Base-by-base conservation (phyloP, 345 rosid species). In the Aethionema arabicum region DNA sequence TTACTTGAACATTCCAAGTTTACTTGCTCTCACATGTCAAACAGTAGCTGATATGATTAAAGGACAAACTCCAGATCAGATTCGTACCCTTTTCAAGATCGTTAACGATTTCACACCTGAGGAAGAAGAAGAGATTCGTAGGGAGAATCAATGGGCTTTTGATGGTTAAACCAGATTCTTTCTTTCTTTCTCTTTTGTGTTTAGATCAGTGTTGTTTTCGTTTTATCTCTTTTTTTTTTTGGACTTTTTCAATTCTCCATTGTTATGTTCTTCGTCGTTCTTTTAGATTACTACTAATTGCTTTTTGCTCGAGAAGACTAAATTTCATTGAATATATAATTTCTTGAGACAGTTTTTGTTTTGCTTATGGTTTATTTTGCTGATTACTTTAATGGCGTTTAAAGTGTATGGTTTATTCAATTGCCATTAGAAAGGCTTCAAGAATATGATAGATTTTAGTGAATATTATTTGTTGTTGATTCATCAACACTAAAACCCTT, bases 71-170 rank as follows among this genome's bases (percentile, higher is more conserved):
- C 84, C 95, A 0, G 85, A 77, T 53, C 85, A 85, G 79, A 85
- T 85, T 36, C 74, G 87, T 43, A 61, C 50, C 60, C 74, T 66
- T 0, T 85, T 87, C 74, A 78, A 87, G 81, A 83, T 85, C 77
- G 74, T 72, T 65, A 79, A 79, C 21, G 81, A 79, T 14, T 79
- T 85, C 73, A 72, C 82, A 4, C 79, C 78, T 0, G 85, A 81
- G 66, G 89, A 83, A 55, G 89, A 83, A 12, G 82, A 80, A 32
- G 79, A 83, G 69, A 76, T 83, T 5, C 75, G 80, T 61, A 77
- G 80, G 63, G 87, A 83, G 72, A 83, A 80, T 32, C 83, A 77
- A 33, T 83, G 92, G 89, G 89, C 89, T n/a, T 86, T 81, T 36
- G 82, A 83, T 65, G 31, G 7, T 6, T 50, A 16, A 21, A 42